Base-by-base conservation (phyloP, 805 yeast species). In the Zygosaccharomyces rouxii region DNA sequence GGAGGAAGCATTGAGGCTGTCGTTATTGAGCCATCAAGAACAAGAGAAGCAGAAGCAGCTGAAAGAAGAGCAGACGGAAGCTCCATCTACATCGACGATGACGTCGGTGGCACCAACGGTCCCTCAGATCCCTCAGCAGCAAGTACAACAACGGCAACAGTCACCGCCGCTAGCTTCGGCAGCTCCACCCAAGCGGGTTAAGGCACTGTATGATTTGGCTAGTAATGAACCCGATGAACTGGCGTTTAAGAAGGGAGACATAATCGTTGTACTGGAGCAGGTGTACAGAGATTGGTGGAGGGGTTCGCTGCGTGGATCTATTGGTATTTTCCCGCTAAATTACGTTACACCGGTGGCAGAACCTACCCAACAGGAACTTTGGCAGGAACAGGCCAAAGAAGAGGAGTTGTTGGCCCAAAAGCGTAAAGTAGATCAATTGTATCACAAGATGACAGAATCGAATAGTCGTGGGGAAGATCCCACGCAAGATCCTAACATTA, bases 271-370 rank as follows among this genome's bases (percentile, higher is more conserved):
- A 1, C 73, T 90, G 30, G 98, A 90, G 58, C 76, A 84, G 13
- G 95, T 86, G 5, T 90, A 89, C 64, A 76, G 87, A 53, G 98
- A 92, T 62, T 92, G 99, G 99, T 87, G 97, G 84, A 77, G 88
- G 55, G 99, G 99, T 13, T 79, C 92, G 5, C 69, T 92, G 44
- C 75, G 78, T 47, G 97, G 97, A 0, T 77, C 76, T 47, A 74
- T 81, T 44, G 99, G 99, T 16, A 84, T 94, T 11, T 89, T 92
- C 67, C 99, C 99, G 0, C 76, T 87, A 50, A 92, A 92, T 64
- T 92, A 94, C 62, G 98, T 94, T 1, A 78, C 87, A 0, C 89
- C 89, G 2, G 70, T 89, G 4, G 78, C 82, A 1, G 84, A 81
- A 40, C 83, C 84, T 30, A 73, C 87, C 0, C 74, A 78, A 2